These are phyloP conservation scores for Eurotiales sp. DNA, from an alignment of 2,329 filamentous ascomycete species.

Conservation along the genomic window DNA sequence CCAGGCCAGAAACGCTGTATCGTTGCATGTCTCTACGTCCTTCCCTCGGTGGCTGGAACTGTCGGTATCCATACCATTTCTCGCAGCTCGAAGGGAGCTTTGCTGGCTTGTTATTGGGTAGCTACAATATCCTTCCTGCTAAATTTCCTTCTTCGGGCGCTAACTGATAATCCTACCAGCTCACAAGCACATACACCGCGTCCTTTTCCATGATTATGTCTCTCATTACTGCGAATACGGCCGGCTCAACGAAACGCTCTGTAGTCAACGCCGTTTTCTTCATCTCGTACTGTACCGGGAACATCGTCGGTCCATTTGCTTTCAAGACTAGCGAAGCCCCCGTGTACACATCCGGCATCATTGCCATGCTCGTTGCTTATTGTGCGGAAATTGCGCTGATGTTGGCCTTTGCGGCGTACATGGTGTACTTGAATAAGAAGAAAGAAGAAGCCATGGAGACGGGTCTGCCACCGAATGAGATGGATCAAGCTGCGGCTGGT, in stretches of 20 bases:
- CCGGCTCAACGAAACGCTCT: not conserved
- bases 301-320: constrained; percentile 11
- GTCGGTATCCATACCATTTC: constrained; percentile 14
- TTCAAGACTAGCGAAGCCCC: constrained; percentile 12
- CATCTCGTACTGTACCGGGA: constrained; percentile 8
- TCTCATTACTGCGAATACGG: not conserved
- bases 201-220: not conserved
- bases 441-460: too few relatives aligned
- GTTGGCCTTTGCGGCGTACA: too few relatives aligned
- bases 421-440: too few relatives aligned
- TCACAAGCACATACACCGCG: too few relatives aligned
- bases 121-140: too few relatives aligned
- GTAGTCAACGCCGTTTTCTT: not conserved
- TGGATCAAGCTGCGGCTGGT: too few relatives aligned
- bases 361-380: constrained; percentile 14
- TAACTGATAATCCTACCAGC: too few relatives aligned
- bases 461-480: too few relatives aligned
- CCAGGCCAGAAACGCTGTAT: constrained; percentile 13
- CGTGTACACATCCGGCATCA: constrained; percentile 13
- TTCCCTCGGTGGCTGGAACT: constrained; percentile 13
- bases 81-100: not conserved
- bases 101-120: too few relatives aligned
- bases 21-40: constrained; percentile 11
- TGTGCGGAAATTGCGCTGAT: constrained; percentile 9
- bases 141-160: too few relatives aligned